Base-by-base conservation (phyloP, 768 basidiomycete genomes). In the Boletus rubroflammeus region DNA sequence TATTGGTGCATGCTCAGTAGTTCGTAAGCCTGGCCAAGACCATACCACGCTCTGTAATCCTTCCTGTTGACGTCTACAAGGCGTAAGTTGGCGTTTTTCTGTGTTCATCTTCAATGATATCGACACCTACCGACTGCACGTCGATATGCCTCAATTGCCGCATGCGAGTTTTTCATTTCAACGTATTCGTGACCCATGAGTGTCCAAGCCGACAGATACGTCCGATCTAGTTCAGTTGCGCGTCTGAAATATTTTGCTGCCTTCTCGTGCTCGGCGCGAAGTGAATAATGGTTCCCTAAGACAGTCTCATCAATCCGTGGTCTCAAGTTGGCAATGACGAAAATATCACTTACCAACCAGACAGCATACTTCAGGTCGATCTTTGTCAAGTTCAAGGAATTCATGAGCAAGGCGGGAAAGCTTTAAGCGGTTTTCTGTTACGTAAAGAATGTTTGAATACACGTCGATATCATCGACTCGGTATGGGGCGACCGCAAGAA, bases 151-250 rank as follows among this genome's bases (percentile, higher is more conserved):
- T 98, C 97, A 51, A 98, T 97, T 15, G 97, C 96, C 2, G 97
- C 97, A 76, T 98, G 95, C 5, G 93, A 93, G 70, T 99, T 98
- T 74, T 98, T 98, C 86, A 97, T 86, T 73, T 99, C 97, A 41
- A 99, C 90, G 63, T 90, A 98, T 72, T 98, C 97, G 65, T 99
- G 97, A 1, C 97, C 97, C 93, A 99, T 94, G 58, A 99, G 74
- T 5, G 96, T 98, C 97, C 97, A 99, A 6, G 97, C 97, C 7
- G 94, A 90, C 42, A 98, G 79, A 72, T 94, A 98, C 2, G 90
- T 94, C 51, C 90, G 82, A 70, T 99, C 95, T 44, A 99, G 82
- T 65, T 95, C 88, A n/a, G 94, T 90, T 8, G 96, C 93, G 55
- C 95, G 82, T 58, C 88, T 81, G 73, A 98, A 98, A 72, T 98